Conservation (phyloP, 2,329 filamentous ascomycete genomes). For the Sporothrix inflata region DNA sequence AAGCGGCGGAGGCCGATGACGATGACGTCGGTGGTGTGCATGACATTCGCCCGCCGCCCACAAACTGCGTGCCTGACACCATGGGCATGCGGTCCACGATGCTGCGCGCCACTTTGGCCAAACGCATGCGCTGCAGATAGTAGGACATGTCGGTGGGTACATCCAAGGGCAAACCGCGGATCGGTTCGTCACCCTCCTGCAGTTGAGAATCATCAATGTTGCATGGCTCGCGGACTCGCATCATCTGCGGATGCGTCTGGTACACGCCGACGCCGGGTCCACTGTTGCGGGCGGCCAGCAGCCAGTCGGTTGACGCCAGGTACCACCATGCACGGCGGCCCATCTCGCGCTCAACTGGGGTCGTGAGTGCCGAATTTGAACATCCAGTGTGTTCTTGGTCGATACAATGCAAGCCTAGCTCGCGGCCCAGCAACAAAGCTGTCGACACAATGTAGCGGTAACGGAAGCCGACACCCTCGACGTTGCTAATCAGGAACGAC, state of each 20-base stretch:
- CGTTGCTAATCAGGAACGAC: conserved; percentile 24
- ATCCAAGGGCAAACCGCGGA: conserved; percentile 35
- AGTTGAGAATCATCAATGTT: conserved; percentile 49
- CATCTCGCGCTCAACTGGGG: conserved; percentile 38
- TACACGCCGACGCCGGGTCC: conserved; percentile 51
- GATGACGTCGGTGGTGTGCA: not conserved
- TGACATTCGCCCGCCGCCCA: not conserved
- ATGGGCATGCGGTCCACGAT: conserved; percentile 42
- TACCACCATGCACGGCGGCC: conserved; percentile 50
- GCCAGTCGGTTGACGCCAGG: conserved; percentile 49
- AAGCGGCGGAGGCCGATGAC: not conserved
- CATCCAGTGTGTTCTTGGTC: conserved; percentile 5
- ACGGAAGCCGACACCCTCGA: conserved; percentile 24
- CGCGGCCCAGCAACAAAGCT: conserved; percentile 14
- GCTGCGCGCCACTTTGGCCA: conserved; percentile 46
- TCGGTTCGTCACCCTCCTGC: not conserved
- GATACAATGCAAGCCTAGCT: conserved; percentile 26
- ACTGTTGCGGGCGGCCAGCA: conserved; percentile 26
- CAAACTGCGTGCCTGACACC: conserved; percentile 15
- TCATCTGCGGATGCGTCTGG: conserved; percentile 45
- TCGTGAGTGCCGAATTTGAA: not conserved
- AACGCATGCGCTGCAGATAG: conserved; percentile 46
- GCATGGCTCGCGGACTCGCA: conserved; percentile 45
- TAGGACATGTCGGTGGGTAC: conserved; percentile 51
- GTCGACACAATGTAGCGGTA: conserved; percentile 25